phyloP scores from a whole-genome alignment of 164 flowering plant species.

The Dillenia suffruticosa region DNA sequence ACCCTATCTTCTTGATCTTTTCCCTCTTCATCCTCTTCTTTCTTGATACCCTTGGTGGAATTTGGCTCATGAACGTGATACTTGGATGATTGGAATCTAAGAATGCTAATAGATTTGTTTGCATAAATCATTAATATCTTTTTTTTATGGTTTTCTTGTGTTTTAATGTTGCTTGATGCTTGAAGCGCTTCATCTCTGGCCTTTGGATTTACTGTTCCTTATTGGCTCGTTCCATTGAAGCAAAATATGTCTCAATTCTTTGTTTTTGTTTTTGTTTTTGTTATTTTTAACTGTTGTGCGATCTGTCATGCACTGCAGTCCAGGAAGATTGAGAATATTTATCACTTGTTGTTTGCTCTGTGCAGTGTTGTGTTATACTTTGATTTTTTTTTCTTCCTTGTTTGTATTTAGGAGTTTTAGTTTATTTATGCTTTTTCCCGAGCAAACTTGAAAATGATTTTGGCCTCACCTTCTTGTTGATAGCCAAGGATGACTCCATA shows the following conservation, averaged over 20 bases:
- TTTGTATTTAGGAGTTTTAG: not conserved
- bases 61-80: no score
- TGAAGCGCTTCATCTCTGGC: constrained; percentile 45
- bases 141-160: not conserved
- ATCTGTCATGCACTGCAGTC: not conserved
- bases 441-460: not conserved
- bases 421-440: not conserved
- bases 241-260: constrained; percentile 1
- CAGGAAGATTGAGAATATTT: constrained; percentile 1
- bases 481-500: constrained; percentile 25
- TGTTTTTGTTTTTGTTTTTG: not conserved
- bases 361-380: not conserved
- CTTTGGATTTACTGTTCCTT: constrained; percentile 19
- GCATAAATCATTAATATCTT: no score
- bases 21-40: not conserved
- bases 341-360: not conserved
- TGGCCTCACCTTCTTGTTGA: not conserved
- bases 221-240: constrained; percentile 27
- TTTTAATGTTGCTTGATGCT: not conserved
- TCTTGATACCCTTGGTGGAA: not conserved
- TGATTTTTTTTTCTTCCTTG: not conserved
- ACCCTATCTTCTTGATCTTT: not conserved
- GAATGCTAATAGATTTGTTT: no score
- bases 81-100: no score
- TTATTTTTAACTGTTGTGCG: not conserved